phyloP scores from a whole-genome alignment of 495 filamentous ascomycete genomes.

The Lophium mytilinum region DNA sequence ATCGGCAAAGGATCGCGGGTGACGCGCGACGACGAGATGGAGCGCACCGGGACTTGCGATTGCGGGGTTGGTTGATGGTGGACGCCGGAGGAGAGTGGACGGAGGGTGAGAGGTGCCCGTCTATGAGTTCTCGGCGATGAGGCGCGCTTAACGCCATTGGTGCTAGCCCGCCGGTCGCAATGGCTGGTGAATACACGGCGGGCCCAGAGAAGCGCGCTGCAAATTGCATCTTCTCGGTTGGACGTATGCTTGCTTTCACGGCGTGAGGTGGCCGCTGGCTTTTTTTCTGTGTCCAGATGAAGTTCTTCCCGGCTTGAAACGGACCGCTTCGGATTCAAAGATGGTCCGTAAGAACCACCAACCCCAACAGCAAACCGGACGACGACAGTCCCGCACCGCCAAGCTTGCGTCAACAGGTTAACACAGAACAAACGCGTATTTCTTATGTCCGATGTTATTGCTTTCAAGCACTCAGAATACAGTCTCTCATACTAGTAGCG shows the following conservation, averaged over 20 bases:
- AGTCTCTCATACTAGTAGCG: too few relatives aligned
- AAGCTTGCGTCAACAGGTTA: too few relatives aligned
- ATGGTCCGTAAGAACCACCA: too few relatives aligned
- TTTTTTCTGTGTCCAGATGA: too few relatives aligned
- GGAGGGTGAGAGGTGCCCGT: background rate
- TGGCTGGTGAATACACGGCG: background rate
- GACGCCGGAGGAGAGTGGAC: background rate
- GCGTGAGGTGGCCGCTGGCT: too few relatives aligned
- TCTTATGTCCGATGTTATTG: too few relatives aligned
- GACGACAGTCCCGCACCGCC: too few relatives aligned
- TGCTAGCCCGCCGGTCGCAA: slow-evolving; percentile 10
- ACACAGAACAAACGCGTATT: too few relatives aligned
- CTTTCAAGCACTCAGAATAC: too few relatives aligned
- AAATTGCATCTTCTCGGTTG: background rate
- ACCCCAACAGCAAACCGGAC: too few relatives aligned
- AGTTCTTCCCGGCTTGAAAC: too few relatives aligned
- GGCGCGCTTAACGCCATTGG: slow-evolving; percentile 18
- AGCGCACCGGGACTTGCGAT: background rate
- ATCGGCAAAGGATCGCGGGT: background rate
- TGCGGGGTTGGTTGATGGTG: slow-evolving; percentile 9
- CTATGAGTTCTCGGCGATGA: slow-evolving; percentile 3
- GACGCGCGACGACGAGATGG: background rate
- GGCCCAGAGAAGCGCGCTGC: background rate
- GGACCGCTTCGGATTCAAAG: too few relatives aligned
- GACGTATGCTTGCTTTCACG: background rate